Evolutionary conservation across 108 stramenopile species (phyloP).

Genomic region (Aurantiochytrium sp.): DNA sequence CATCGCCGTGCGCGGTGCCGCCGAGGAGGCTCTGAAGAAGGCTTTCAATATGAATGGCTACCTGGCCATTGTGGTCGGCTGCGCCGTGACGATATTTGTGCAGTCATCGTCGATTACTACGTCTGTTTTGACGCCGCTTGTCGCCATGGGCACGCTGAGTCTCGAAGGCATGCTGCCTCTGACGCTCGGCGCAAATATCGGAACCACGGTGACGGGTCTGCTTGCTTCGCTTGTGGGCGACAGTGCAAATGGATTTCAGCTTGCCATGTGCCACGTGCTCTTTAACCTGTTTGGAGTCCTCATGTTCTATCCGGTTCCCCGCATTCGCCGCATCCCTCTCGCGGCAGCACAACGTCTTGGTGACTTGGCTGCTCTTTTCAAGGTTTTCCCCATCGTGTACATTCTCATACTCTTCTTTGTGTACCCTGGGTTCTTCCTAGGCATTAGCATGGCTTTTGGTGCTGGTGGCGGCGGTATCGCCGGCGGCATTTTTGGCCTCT

Average conservation of each 20-base stretch:
- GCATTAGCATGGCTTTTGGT: neutral
- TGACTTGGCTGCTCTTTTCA: neutral
- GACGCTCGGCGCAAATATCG: conserved; percentile 81
- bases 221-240: neutral
- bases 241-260: neutral
- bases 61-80: conserved; percentile 64
- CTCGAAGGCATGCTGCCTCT: conserved; percentile 69
- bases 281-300: neutral
- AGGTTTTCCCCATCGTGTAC: neutral
- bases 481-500: neutral
- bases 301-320: neutral
- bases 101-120: conserved; percentile 69
- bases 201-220: conserved; percentile 61
- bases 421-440: neutral
- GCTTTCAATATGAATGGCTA: conserved; percentile 72
- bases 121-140: conserved; percentile 68
- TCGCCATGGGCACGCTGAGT: conserved; percentile 57
- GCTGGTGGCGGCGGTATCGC: neutral
- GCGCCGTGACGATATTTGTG: conserved; percentile 66
- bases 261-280: neutral
- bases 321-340: neutral
- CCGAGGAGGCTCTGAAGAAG: conserved; percentile 71
- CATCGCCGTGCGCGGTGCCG: neutral
- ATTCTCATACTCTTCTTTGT: neutral
- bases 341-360: neutral